Conservation (phyloP, 129 eudicot genomes). For the Flaveria sonorensis region DNA sequence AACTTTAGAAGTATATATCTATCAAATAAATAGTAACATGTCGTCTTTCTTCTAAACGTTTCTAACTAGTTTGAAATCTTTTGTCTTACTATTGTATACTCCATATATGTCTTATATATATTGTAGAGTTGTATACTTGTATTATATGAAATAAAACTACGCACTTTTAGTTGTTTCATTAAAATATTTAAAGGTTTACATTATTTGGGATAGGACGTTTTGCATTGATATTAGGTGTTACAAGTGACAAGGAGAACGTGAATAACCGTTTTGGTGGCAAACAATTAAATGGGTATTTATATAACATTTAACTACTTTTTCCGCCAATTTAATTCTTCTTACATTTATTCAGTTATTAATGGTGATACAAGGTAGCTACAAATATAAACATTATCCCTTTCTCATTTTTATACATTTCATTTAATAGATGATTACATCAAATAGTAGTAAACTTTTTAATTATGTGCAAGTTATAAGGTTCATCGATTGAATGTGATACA, state of each 20-base stretch:
- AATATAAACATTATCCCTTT: conserved; percentile 3
- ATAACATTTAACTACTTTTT: conserved; percentile 9
- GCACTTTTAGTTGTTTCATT: too few species aligned
- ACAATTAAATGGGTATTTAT: conserved; percentile 7
- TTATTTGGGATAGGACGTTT: too few species aligned
- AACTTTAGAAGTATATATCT: too few species aligned
- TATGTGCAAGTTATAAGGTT: not conserved
- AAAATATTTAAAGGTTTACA: too few species aligned
- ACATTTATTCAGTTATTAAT: not conserved
- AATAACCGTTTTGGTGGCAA: conserved; percentile 24
- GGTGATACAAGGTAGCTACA: not conserved
- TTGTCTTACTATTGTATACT: too few species aligned
- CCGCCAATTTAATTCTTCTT: conserved; percentile 5
- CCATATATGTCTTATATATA: too few species aligned
- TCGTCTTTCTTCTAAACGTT: too few species aligned
- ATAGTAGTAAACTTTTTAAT: not conserved
- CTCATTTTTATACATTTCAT: not conserved
- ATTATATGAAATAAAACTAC: too few species aligned
- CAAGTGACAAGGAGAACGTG: not conserved
- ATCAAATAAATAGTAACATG: too few species aligned
- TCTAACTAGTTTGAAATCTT: too few species aligned
- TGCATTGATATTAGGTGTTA: not conserved
- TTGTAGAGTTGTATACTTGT: too few species aligned
- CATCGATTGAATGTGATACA: too few species aligned
- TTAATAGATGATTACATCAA: not conserved